Evolutionary conservation across 805 yeast genomes (phyloP), one percentile per base, ranked within the genome.

Genomic region (Lipomyces chichibuensis): DNA sequence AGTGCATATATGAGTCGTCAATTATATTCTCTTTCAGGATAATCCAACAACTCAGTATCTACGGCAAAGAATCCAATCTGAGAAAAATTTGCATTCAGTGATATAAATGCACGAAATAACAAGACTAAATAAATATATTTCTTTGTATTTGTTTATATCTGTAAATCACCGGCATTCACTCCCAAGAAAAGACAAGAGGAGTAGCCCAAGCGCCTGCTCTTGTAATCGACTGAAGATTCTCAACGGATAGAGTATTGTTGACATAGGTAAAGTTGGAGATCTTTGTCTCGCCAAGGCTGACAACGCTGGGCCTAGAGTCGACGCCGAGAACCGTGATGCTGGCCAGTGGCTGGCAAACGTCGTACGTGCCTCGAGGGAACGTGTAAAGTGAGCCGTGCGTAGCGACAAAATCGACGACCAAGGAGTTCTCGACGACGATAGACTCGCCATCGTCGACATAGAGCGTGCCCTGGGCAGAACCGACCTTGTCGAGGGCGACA

Each of bases 381-480:
- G 63, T 54, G 17, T 33, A 35, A 9, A 32, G 54, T 7, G 58
- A 23, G 37, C 43, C 49, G 1, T 35, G 27, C 11, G 55, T 29
- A n/a, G 37, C 63, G 33, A 27, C 33, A 32, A 63, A 43, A 35
- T 29, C 57, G 59, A 59, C 57, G n/a, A 59, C 23, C 39, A 46
- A 14, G 46, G 59, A 43, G 14, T 33, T 20, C 39, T 58, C 56
- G n/a, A 25, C 53, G 8, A 14, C 39, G 32, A 60, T 14, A 0
- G 91, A 81, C 71, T 87, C 90, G 17, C 93, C 94, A 77, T 91
- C 96, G 75, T 91, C 96, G 55, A 88, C 76, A 74, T 89, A 91
- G 46, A 91, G 74, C 3, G 76, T 74, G 1, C 87, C 87, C 0
- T 77, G 75, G 0, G 89, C 88, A 4, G 70, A 64, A 0, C 84